These are phyloP conservation scores for Arachis monticola DNA, from an alignment of 331 rosid genomes.

Conservation along the genomic window DNA sequence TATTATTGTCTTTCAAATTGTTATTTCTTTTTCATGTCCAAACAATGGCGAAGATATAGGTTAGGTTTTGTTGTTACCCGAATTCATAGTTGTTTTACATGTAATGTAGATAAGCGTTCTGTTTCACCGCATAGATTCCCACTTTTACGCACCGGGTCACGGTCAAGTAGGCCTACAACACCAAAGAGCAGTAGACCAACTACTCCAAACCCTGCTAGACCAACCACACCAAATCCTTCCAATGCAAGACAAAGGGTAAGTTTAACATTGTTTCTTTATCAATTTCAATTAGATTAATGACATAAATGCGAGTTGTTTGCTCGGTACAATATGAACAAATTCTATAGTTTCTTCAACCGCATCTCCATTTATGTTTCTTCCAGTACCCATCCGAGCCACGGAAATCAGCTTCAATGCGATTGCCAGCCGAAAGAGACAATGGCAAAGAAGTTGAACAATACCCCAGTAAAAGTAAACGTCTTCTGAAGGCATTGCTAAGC, in stretches of 20 bases:
- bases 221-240: constrained; percentile 78
- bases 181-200: constrained; percentile 71
- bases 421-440: constrained; percentile 74
- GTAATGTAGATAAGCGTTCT: constrained; percentile 68
- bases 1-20: neutral
- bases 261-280: constrained; percentile 1
- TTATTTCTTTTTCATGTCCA: constrained; percentile 3
- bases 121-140: constrained; percentile 96
- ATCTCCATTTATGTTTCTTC: constrained; percentile 29
- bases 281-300: neutral
- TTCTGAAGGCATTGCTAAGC: constrained; percentile 91
- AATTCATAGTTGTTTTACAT: constrained; percentile 39
- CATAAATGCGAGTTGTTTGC: constrained; percentile 1
- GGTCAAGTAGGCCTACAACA: constrained; percentile 72
- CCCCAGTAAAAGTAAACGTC: constrained; percentile 93
- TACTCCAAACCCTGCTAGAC: constrained; percentile 87
- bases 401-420: constrained; percentile 90
- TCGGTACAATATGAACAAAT: constrained; percentile 1
- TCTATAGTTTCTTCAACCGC: constrained; percentile 25
- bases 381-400: constrained; percentile 95
- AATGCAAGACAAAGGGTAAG: constrained; percentile 78
- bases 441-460: constrained; percentile 74
- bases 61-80: constrained; percentile 21
- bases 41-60: constrained; percentile 3
- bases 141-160: constrained; percentile 85